Conservation (phyloP, 1,284 basidiomycete species). For the Psilocybe mexicana region DNA sequence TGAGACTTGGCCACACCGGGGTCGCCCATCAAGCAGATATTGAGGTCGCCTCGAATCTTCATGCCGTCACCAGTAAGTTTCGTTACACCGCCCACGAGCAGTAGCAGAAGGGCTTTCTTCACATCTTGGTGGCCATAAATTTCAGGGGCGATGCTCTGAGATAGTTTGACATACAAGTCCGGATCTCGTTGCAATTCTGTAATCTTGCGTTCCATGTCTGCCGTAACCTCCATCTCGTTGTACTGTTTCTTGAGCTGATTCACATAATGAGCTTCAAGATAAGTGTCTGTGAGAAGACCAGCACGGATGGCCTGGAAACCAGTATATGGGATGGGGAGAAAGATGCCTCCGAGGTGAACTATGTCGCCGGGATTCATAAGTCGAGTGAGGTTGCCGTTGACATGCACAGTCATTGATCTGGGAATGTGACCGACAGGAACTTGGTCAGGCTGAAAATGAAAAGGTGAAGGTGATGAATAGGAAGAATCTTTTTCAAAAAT, state of each 20-base stretch:
- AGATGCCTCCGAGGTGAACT: conserved; percentile 78
- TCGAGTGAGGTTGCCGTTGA: conserved; percentile 89
- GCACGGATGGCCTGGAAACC: conserved; percentile 72
- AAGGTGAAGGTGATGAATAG: conserved; percentile 8
- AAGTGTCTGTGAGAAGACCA: conserved; percentile 96
- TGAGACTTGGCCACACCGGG: conserved; percentile 99
- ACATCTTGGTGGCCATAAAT: conserved; percentile 99
- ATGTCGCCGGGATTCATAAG: conserved; percentile 96
- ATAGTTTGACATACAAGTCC: conserved; percentile 81
- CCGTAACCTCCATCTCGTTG: conserved; percentile 89
- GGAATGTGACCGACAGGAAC: conserved; percentile 99
- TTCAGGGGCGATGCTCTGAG: conserved; percentile 93
- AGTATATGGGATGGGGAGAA: conserved; percentile 49
- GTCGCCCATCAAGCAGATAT: conserved; percentile 99
- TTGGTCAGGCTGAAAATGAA: conserved; percentile 81
- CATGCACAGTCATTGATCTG: conserved; percentile 95
- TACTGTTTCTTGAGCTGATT: conserved; percentile 98
- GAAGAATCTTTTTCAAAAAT: background rate
- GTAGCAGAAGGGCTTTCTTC: conserved; percentile 93
- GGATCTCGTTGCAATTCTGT: conserved; percentile 75
- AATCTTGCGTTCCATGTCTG: conserved; percentile 78
- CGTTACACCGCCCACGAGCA: conserved; percentile 95
- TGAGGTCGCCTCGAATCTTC: conserved; percentile 98
- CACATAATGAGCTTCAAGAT: conserved; percentile 90
- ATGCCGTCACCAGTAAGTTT: conserved; percentile 96